Conservation (phyloP, 192 early-diverging fungal species). For the Rhizophagus sp. region DNA sequence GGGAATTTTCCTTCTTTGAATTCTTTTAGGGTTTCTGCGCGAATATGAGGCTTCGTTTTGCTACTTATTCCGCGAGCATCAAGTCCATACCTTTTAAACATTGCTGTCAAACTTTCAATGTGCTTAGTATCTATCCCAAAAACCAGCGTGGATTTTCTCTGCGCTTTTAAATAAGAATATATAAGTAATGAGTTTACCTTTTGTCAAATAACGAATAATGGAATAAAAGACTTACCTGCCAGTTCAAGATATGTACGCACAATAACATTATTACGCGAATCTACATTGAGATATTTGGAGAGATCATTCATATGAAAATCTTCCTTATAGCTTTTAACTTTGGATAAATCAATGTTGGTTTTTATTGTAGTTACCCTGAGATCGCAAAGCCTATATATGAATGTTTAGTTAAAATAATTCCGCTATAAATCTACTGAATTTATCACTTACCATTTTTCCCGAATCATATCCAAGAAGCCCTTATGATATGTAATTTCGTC, state of each 20-base stretch:
- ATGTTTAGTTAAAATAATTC: background rate
- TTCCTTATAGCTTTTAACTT: constrained; percentile 46
- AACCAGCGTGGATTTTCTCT: constrained; percentile 71
- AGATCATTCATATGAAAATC: constrained; percentile 67
- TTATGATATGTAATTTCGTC: constrained; percentile 77
- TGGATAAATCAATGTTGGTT: constrained; percentile 56
- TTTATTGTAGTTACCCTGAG: constrained; percentile 67
- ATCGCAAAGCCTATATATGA: constrained; percentile 56
- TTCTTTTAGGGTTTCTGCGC: constrained; percentile 57
- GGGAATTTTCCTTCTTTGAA: constrained; percentile 65
- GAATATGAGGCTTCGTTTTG: constrained; percentile 50
- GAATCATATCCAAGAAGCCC: constrained; percentile 81
- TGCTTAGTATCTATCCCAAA: constrained; percentile 90
- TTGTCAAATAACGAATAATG: background rate
- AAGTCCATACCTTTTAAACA: constrained; percentile 56
- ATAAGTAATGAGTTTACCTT: too few species aligned
- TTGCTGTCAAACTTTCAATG: constrained; percentile 54
- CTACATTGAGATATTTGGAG: constrained; percentile 57
- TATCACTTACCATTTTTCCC: constrained; percentile 63
- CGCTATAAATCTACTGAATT: background rate
- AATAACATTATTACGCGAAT: constrained; percentile 59
- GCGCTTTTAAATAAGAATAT: constrained; percentile 3
- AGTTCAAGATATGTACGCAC: constrained; percentile 62
- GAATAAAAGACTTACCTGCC: constrained; percentile 38
- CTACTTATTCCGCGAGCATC: constrained; percentile 58